These are phyloP conservation scores for Xylariaceae sp. DNA, from an alignment of 2,329 filamentous ascomycete genomes.

Conservation along the genomic window DNA sequence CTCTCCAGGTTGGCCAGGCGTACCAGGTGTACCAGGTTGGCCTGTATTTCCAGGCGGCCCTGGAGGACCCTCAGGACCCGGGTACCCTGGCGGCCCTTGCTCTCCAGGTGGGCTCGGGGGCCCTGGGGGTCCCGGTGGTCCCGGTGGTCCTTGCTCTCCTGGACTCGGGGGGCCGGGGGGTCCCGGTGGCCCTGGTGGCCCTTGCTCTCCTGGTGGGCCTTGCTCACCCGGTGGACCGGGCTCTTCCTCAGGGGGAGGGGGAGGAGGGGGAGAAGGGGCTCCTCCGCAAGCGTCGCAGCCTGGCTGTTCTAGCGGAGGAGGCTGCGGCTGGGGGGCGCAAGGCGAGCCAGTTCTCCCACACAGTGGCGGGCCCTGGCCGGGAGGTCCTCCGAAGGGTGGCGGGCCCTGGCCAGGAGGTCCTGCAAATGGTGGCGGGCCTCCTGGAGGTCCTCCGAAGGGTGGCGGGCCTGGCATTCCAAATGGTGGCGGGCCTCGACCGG, in stretches of 20 bases:
- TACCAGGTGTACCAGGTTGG: no score
- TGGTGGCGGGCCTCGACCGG: neutral
- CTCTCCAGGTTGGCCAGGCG: no score
- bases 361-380: no score
- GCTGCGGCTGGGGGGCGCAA: no score
- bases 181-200: neutral
- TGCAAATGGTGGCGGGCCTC: neutral
- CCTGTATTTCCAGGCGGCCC: no score
- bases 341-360: no score
- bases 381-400: neutral
- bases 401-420: neutral
- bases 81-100: neutral
- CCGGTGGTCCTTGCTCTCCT: neutral
- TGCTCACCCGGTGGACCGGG: no score
- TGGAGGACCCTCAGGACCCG: neutral
- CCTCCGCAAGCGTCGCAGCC: no score
- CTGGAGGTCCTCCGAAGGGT: neutral
- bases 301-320: no score
- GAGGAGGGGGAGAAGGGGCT: neutral
- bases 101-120: neutral
- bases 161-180: neutral
- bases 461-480: neutral
- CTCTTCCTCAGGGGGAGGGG: no score
- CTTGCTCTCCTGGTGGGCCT: neutral
- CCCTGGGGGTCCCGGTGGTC: neutral